These are phyloP conservation scores for Pezicula radicicola DNA, from an alignment of 2,329 filamentous ascomycete genomes.

Conservation along the genomic window DNA sequence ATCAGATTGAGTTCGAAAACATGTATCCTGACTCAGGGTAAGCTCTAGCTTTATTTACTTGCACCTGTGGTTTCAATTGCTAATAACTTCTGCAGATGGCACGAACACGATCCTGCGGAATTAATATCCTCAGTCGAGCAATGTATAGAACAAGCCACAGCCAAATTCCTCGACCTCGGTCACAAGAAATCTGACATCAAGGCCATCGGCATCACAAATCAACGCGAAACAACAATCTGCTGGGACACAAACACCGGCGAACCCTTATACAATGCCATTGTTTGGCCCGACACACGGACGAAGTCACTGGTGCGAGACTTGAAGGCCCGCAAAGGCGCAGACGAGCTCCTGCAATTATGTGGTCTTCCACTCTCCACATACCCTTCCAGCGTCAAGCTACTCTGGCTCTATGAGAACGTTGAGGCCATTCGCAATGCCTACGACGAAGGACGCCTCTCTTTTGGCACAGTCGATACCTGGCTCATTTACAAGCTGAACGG, in stretches of 20 bases:
- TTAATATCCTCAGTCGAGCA: slow-evolving; percentile 68
- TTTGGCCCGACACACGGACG: slow-evolving; percentile 82
- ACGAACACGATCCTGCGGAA: slow-evolving; percentile 79
- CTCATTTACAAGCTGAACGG: slow-evolving; percentile 77
- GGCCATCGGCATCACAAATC: slow-evolving; percentile 78
- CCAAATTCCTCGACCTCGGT: slow-evolving; percentile 65
- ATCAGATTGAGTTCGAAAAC: slow-evolving; percentile 85
- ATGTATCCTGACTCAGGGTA: slow-evolving; percentile 83
- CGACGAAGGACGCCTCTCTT: slow-evolving; percentile 67
- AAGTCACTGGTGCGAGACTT: slow-evolving; percentile 69
- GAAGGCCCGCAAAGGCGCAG: slow-evolving; percentile 62
- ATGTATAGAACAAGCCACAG: slow-evolving; percentile 73
- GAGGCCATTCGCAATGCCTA: slow-evolving; percentile 67
- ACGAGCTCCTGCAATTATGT: slow-evolving; percentile 64
- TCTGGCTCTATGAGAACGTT: slow-evolving; percentile 73
- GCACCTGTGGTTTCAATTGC: not conserved
- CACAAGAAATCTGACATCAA: slow-evolving; percentile 67
- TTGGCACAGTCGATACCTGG: slow-evolving; percentile 82
- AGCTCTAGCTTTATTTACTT: slow-evolving; percentile 31
- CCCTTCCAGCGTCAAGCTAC: slow-evolving; percentile 72
- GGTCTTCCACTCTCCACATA: slow-evolving; percentile 81
- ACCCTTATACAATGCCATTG: slow-evolving; percentile 76
- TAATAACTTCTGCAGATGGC: slow-evolving; percentile 55
- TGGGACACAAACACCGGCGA: slow-evolving; percentile 78
- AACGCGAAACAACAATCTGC: slow-evolving; percentile 77